Evolutionary conservation across 2,329 filamentous ascomycete genomes (phyloP), one percentile per base, ranked within the genome.

Genomic region (Chaetomium olivaceum): DNA sequence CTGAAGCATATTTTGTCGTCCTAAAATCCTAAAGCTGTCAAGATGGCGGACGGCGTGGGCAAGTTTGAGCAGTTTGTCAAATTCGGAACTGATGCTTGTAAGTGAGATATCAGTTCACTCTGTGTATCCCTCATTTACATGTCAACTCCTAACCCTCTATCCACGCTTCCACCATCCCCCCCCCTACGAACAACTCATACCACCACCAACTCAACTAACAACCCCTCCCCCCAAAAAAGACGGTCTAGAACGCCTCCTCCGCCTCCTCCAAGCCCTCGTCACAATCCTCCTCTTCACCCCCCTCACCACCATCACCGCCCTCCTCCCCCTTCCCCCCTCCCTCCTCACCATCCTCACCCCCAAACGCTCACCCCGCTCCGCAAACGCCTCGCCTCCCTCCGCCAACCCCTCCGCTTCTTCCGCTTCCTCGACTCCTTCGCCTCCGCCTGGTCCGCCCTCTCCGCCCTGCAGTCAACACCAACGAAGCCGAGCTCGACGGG

Each of bases 331-430:
- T 19, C 19, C 51, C 11, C 14, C 58, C 46, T 46, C 65, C 27
- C 25, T 58, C 19, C 11, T 56, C 21, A 0, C 29, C 25, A 46
- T 29, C 54, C 23, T 50, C 87, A 64, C 21, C 62, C 5, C 55
- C 71, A 1, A 50, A n/a, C 66, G 74, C 9, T 74, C 77, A 36
- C 76, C 81, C 33, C 62, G 70, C 43, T 86, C 21, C 77, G 78
- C 66, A 67, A 72, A 54, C 79, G 78, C 48, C 72, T 87, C 62
- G 82, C 80, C 67, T 72, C 85, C 52, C 77, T 78, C 21, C 82
- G 90, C 46, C 85, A 89, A 25, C 87, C 85, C 76, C 83, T 92
- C 73, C 86, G 90, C 14, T 79, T 90, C 64, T 89, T 91, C 74
- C 87, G 88, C 71, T 91, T 89, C 74, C 76, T 90, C 61, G 85